Conservation (phyloP, 1,284 basidiomycete species). For the Ganoderma leucocontextum region DNA sequence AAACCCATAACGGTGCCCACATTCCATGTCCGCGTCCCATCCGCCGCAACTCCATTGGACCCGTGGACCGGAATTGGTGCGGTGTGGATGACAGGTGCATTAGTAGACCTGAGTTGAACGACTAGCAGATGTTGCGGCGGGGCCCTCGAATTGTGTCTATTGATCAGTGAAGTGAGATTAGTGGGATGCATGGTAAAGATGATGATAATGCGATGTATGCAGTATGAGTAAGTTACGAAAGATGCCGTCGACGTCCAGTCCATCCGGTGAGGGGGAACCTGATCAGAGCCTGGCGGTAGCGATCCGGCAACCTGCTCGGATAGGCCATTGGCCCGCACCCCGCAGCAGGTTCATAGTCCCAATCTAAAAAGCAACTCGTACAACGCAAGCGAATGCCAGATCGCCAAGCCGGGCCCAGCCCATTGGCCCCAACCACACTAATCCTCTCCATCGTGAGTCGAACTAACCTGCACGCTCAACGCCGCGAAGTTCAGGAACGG, state of each 20-base stretch:
- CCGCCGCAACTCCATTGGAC: not conserved
- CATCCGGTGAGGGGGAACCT: not conserved
- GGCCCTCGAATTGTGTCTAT: constrained; percentile 12
- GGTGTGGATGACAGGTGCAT: not conserved
- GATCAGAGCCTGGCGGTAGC: not conserved
- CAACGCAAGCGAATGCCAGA: not conserved
- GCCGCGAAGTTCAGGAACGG: constrained; percentile 25
- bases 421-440: not conserved
- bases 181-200: not conserved
- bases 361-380: not conserved
- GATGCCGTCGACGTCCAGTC: not conserved
- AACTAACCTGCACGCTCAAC: constrained; percentile 30
- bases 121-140: not conserved
- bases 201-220: not conserved
- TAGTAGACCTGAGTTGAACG: not conserved
- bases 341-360: not conserved
- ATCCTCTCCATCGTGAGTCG: not conserved
- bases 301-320: not conserved
- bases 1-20: not conserved
- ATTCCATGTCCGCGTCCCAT: not conserved
- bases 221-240: not conserved
- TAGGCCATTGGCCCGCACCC: not conserved
- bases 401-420: not conserved
- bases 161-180: not conserved
- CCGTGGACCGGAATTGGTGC: not conserved